A percentile compares a stretch with the other conserved stretches of the same genome.
Conservation (phyloP, 176 grass and related monocot genomes). For the Lolium multiflorum region DNA sequence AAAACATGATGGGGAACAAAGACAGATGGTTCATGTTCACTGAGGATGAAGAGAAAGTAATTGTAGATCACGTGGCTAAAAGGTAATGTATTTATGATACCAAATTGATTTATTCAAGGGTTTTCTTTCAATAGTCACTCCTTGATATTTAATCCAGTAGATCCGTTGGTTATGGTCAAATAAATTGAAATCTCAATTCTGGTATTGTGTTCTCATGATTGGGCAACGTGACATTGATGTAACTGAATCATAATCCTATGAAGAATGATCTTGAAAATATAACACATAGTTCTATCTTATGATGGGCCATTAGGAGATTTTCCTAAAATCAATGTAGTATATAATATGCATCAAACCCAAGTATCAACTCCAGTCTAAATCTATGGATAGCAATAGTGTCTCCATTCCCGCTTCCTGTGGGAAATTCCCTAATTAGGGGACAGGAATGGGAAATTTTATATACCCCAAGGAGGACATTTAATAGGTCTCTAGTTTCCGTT, state of each 20-base stretch:
- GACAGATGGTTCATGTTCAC: slow-evolving; percentile 59
- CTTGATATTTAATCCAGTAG: background rate
- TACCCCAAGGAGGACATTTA: background rate
- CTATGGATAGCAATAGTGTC: background rate
- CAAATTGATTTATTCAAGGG: slow-evolving; percentile 14
- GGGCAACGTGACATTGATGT: background rate
- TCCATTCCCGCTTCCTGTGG: background rate
- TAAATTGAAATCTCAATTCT: background rate
- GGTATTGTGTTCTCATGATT: background rate
- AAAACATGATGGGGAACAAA: slow-evolving; percentile 18
- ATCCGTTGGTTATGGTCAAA: background rate
- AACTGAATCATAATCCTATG: background rate
- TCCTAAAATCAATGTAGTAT: background rate
- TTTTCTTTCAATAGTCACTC: background rate
- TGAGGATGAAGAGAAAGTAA: slow-evolving; percentile 52
- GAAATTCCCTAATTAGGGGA: background rate
- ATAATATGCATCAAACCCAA: background rate
- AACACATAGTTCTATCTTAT: background rate
- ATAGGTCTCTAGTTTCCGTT: background rate
- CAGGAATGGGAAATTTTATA: background rate
- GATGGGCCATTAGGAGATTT: background rate
- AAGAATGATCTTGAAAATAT: background rate
- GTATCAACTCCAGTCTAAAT: background rate
- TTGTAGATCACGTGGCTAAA: slow-evolving; percentile 42
- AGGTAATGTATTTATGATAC: slow-evolving; percentile 32